These are phyloP conservation scores for Aegilops sharonensis DNA, from an alignment of 176 grass and related monocot genomes.

Conservation along the genomic window DNA sequence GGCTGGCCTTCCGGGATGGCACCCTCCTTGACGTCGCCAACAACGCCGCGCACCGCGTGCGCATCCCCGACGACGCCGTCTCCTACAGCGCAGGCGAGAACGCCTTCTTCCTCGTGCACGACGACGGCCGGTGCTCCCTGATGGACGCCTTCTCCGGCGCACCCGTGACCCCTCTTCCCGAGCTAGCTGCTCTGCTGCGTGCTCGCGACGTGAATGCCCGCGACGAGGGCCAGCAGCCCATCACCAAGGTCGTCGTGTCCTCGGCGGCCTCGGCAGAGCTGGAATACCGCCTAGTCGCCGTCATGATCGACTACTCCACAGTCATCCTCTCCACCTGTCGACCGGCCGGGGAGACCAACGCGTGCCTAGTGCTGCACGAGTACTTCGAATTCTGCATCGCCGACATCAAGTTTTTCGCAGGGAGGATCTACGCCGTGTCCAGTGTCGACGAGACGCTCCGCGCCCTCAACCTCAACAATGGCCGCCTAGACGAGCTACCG, in stretches of 20 bases:
- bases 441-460: not conserved
- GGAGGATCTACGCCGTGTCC: not conserved
- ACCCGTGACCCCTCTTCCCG: not conserved
- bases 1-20: not conserved
- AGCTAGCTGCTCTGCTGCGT: not conserved
- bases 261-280: not conserved
- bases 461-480: not conserved
- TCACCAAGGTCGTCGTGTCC: not conserved
- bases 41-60: not conserved
- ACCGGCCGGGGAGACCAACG: not conserved
- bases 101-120: not conserved
- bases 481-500: not conserved
- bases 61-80: not conserved
- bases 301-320: not conserved
- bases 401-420: not conserved
- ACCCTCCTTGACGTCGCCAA: not conserved
- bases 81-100: not conserved
- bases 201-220: not conserved
- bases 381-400: not conserved
- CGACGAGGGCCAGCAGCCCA: not conserved
- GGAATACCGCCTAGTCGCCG: not conserved
- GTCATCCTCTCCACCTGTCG: not conserved
- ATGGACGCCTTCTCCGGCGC: not conserved
- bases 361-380: not conserved
- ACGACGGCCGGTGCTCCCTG: not conserved